A percentile compares a stretch with the other conserved stretches of the same genome.
Evolutionary conservation across 331 rosid species (phyloP).

Genomic region (Dryas integrifolia): DNA sequence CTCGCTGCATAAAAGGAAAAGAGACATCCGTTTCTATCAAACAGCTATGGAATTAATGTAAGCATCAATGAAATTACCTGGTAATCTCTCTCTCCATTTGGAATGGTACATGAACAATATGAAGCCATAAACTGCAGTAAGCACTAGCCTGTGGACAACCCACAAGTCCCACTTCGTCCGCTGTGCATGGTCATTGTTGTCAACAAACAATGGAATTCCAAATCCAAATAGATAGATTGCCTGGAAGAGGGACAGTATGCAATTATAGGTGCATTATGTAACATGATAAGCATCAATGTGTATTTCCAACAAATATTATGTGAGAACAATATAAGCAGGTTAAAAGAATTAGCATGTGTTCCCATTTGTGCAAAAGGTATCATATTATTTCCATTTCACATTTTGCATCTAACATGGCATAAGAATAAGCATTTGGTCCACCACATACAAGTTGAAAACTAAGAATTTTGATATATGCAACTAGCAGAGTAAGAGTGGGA

Average conservation of each 20-base stretch:
- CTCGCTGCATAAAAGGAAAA: slow-evolving; percentile 61
- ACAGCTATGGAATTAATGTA: slow-evolving; percentile 23
- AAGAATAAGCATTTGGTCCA: not conserved
- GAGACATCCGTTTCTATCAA: not conserved
- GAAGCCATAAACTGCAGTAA: slow-evolving; percentile 62
- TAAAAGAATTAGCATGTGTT: not conserved
- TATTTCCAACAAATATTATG: not conserved
- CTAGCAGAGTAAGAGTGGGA: not conserved
- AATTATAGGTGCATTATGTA: slow-evolving; percentile 23
- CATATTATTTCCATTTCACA: not conserved
- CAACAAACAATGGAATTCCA: slow-evolving; percentile 72
- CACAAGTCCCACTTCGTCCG: slow-evolving; percentile 77
- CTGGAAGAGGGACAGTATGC: slow-evolving; percentile 43
- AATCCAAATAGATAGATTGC: slow-evolving; percentile 72
- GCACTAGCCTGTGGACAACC: slow-evolving; percentile 75
- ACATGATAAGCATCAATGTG: not conserved
- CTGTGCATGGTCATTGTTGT: slow-evolving; percentile 40
- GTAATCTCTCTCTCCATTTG: slow-evolving; percentile 87
- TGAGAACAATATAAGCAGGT: not conserved
- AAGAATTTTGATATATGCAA: not conserved
- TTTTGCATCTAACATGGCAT: not conserved
- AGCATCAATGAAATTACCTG: slow-evolving; percentile 36
- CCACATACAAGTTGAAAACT: not conserved
- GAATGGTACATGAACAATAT: slow-evolving; percentile 89
- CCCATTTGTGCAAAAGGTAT: not conserved